A percentile compares a stretch with the other conserved stretches of the same genome.
phyloP scores from a whole-genome alignment of 805 yeast species.

The Brettanomyces nanus region DNA sequence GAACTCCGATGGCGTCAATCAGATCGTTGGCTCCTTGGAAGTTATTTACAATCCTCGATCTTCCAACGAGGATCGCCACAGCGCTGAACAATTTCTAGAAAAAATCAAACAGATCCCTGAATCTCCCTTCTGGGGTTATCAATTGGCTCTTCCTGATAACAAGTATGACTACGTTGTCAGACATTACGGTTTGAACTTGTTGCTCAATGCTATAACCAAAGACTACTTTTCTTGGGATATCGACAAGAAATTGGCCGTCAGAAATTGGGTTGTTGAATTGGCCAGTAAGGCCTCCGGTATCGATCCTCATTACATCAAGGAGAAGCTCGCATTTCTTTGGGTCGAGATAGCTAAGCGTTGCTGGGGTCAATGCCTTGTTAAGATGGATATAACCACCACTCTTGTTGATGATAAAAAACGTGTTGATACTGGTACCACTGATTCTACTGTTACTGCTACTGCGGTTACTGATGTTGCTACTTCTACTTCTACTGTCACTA shows the following conservation, averaged over 20 bases:
- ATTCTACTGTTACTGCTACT: neutral
- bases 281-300: slow-evolving; percentile 45
- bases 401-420: neutral
- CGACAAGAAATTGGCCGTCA: slow-evolving; percentile 55
- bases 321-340: slow-evolving; percentile 86
- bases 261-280: slow-evolving; percentile 80
- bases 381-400: slow-evolving; percentile 5
- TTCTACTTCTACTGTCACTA: neutral
- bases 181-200: slow-evolving; percentile 80
- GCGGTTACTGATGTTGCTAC: neutral
- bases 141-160: slow-evolving; percentile 59
- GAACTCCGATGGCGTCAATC: slow-evolving; percentile 47
- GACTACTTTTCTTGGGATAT: slow-evolving; percentile 47
- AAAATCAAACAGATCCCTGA: slow-evolving; percentile 68
- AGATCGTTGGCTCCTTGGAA: slow-evolving; percentile 70
- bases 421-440: no score
- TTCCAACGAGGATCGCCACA: slow-evolving; percentile 44
- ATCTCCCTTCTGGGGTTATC: slow-evolving; percentile 90
- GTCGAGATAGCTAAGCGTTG: slow-evolving; percentile 81
- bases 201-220: slow-evolving; percentile 61
- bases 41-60: slow-evolving; percentile 63
- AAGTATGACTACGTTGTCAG: slow-evolving; percentile 64
- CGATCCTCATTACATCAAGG: slow-evolving; percentile 87
- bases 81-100: slow-evolving; percentile 62
- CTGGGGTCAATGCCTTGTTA: slow-evolving; percentile 72